Conservation (phyloP, 495 filamentous ascomycete species). For the Monascus purpureus region DNA sequence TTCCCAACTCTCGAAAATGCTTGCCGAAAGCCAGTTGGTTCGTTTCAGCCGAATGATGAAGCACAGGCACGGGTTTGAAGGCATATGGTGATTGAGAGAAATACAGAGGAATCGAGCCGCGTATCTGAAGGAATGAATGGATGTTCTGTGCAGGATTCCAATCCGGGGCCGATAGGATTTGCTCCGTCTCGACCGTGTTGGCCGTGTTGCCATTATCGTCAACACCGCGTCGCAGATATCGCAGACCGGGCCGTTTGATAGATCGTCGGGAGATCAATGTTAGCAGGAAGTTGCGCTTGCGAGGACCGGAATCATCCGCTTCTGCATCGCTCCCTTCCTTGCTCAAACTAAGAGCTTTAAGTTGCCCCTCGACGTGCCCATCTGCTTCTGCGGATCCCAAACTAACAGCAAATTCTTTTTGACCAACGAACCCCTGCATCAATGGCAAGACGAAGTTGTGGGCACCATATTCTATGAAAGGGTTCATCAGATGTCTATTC, state of each 20-base stretch:
- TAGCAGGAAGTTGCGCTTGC: constrained; percentile 46
- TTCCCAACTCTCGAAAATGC: constrained; percentile 56
- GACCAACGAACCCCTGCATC: constrained; percentile 91
- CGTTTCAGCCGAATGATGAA: constrained; percentile 60
- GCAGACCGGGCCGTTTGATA: constrained; percentile 66
- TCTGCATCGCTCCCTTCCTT: constrained; percentile 20
- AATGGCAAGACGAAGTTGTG: constrained; percentile 60
- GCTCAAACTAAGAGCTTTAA: constrained; percentile 19
- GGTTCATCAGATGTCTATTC: constrained; percentile 63
- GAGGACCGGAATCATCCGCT: constrained; percentile 8
- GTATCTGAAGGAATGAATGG: constrained; percentile 72
- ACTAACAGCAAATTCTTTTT: constrained; percentile 61
- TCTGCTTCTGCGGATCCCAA: constrained; percentile 4
- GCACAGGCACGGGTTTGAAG: constrained; percentile 71
- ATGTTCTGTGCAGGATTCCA: constrained; percentile 49
- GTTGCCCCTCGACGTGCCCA: constrained; percentile 7
- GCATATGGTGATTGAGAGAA: constrained; percentile 89
- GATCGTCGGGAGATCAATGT: constrained; percentile 82
- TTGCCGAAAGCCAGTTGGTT: constrained; percentile 65
- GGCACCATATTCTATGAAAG: constrained; percentile 54
- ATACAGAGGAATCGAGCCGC: constrained; percentile 82
- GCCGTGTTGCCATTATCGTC: constrained; percentile 78
- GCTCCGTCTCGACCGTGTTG: constrained; percentile 90
- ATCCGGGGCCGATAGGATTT: constrained; percentile 57
- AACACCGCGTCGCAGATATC: constrained; percentile 83